phyloP scores from a whole-genome alignment of 2,329 filamentous ascomycete genomes.

The Cadophora luteo-olivacea region DNA sequence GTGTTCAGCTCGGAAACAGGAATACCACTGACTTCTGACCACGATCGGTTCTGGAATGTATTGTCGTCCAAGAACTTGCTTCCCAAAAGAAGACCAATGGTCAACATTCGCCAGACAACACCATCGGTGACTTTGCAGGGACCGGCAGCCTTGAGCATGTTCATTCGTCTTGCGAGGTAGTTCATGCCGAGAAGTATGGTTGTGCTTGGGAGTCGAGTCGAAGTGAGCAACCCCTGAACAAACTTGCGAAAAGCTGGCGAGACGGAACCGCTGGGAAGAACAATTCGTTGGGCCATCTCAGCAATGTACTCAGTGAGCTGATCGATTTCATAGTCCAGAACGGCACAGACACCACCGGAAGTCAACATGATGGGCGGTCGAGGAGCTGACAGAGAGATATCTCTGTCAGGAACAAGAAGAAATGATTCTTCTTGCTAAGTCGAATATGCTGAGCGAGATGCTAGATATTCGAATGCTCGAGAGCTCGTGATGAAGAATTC shows the following conservation, averaged over 20 bases:
- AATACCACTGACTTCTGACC: conserved; percentile 78
- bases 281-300: conserved; percentile 72
- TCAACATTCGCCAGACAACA: conserved; percentile 72
- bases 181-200: conserved; percentile 75
- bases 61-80: conserved; percentile 83
- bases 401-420: conserved; percentile 42
- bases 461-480: conserved; percentile 29
- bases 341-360: conserved; percentile 71
- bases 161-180: conserved; percentile 71
- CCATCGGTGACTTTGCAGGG: conserved; percentile 52
- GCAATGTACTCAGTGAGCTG: conserved; percentile 80
- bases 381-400: conserved; percentile 43
- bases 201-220: conserved; percentile 73
- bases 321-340: conserved; percentile 80
- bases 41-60: conserved; percentile 80
- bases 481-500: conserved; percentile 27
- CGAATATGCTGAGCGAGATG: conserved; percentile 28
- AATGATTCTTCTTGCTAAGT: conserved; percentile 34
- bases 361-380: conserved; percentile 42
- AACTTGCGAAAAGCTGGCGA: conserved; percentile 74
- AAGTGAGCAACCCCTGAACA: conserved; percentile 74
- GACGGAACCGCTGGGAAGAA: conserved; percentile 64
- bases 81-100: conserved; percentile 71
- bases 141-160: conserved; percentile 56
- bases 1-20: conserved; percentile 70